Evolutionary conservation across 2,329 filamentous ascomycete genomes (phyloP).

Genomic region (Chalaropsis ovoidea): DNA sequence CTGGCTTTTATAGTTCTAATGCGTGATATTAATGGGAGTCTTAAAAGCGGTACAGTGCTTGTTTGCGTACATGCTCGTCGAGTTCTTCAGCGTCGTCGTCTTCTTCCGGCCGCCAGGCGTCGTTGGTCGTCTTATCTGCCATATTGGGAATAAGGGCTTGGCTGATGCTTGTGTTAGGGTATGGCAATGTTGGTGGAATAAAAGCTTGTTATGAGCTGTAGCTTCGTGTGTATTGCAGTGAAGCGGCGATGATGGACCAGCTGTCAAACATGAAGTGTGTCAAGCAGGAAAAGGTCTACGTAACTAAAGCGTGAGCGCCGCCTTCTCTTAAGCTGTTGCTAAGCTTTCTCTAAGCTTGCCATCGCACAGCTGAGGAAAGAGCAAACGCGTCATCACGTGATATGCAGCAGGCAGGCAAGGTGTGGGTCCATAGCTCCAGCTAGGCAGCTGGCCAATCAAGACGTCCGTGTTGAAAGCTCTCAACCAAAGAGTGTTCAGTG

Average conservation of each 20-base stretch:
- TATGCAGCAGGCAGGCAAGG: not conserved
- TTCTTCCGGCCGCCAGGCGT: conserved; percentile 29
- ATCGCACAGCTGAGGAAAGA: not conserved
- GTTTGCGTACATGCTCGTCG: conserved; percentile 49
- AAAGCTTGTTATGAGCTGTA: not conserved
- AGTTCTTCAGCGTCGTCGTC: conserved; percentile 53
- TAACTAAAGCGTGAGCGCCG: too few species aligned
- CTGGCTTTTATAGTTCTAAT: conserved; percentile 73
- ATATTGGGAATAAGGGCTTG: conserved; percentile 2
- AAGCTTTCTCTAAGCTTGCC: not conserved
- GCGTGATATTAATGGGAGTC: conserved; percentile 16
- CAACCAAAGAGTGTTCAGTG: not conserved
- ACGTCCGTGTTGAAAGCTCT: not conserved
- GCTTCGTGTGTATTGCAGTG: too few species aligned
- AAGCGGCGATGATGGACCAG: too few species aligned
- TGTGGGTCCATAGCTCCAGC: not conserved
- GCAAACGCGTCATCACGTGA: conserved; percentile 1
- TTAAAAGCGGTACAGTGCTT: not conserved
- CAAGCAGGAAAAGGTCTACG: too few species aligned
- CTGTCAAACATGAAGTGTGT: too few species aligned
- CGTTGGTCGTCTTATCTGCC: not conserved
- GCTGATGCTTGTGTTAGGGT: not conserved
- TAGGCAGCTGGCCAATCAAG: conserved; percentile 1
- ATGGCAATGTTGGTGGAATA: not conserved
- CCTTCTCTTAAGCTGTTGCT: too few species aligned